These are phyloP conservation scores for Gloeopeniophorella convolvens DNA, from an alignment of 768 basidiomycete species.

Conservation along the genomic window DNA sequence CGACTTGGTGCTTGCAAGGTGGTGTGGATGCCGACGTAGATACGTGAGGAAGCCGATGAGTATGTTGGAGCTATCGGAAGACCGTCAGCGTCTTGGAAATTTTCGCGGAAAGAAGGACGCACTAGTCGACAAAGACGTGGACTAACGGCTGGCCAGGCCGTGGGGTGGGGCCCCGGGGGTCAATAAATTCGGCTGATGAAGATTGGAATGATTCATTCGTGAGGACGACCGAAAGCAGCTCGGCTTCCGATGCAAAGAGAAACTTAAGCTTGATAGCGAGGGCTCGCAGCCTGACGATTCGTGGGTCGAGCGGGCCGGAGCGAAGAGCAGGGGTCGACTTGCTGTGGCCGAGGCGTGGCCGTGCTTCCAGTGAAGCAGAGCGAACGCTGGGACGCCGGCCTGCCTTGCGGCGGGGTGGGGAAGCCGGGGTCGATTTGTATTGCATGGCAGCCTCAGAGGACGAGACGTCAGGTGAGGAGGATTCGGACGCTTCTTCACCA, in stretches of 20 bases:
- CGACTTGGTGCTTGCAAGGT: conserved; percentile 30
- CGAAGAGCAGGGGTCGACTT: conserved; percentile 43
- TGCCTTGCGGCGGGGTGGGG: conserved; percentile 14
- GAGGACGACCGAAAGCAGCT: conserved; percentile 26
- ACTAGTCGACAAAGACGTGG: conserved; percentile 56
- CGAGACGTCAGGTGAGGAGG: conserved; percentile 24
- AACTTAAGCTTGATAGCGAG: conserved; percentile 51
- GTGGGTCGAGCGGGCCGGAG: conserved; percentile 38
- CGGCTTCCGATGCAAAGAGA: conserved; percentile 48
- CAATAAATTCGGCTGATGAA: conserved; percentile 27
- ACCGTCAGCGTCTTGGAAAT: conserved; percentile 1
- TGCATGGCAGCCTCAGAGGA: conserved; percentile 24
- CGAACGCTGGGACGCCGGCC: conserved; percentile 15
- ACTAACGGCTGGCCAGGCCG: conserved; percentile 28
- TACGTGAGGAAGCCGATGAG: conserved; percentile 75
- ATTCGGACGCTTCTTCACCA: conserved; percentile 24
- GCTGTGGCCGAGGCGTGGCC: conserved; percentile 35
- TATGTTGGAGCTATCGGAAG: conserved; percentile 66
- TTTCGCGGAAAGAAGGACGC: conserved; percentile 24
- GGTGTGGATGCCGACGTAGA: conserved; percentile 49
- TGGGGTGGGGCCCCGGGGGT: conserved; percentile 33
- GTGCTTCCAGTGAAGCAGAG: conserved; percentile 22
- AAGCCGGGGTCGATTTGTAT: conserved; percentile 27
- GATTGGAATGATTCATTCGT: conserved; percentile 24
- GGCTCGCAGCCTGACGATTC: conserved; percentile 43